A percentile compares a stretch with the other conserved stretches of the same genome.
These are phyloP conservation scores for Globisporangium perplexum DNA, from an alignment of 352 stramenopile genomes.

Conservation along the genomic window DNA sequence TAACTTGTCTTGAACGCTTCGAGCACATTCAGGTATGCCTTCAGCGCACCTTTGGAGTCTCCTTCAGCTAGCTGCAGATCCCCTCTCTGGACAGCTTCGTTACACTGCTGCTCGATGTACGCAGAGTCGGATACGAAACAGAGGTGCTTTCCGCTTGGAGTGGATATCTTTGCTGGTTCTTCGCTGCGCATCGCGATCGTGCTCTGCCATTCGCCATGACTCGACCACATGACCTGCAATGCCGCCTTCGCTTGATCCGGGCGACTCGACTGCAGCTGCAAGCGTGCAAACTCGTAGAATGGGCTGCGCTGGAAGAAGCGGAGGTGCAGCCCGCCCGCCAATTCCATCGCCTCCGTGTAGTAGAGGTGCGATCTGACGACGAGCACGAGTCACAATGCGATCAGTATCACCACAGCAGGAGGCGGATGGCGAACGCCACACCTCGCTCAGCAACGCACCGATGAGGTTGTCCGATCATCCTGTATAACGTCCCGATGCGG, in stretches of 20 bases:
- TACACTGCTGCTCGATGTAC: constrained; percentile 36
- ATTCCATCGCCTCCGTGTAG: constrained; percentile 57
- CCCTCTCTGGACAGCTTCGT: constrained; percentile 37
- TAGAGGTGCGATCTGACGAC: constrained; percentile 36
- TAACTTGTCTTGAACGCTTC: constrained; percentile 6
- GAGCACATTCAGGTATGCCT: constrained; percentile 6
- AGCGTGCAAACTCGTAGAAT: constrained; percentile 58
- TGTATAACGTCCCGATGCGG: constrained; percentile 56
- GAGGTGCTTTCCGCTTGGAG: not conserved
- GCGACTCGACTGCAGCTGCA: constrained; percentile 45
- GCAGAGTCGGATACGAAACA: constrained; percentile 20
- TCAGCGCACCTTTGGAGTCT: constrained; percentile 17
- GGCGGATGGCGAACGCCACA: not conserved
- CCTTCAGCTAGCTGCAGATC: constrained; percentile 24
- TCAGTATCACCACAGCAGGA: not conserved
- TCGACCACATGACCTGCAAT: constrained; percentile 29
- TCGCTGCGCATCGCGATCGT: not conserved
- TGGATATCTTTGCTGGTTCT: not conserved
- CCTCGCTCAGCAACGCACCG: constrained; percentile 21
- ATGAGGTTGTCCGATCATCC: constrained; percentile 35
- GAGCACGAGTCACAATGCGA: not conserved
- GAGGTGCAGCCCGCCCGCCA: constrained; percentile 59
- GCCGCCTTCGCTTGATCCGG: constrained; percentile 42
- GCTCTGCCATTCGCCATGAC: not conserved
- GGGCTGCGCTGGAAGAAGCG: constrained; percentile 43